Evolutionary conservation across 2,329 filamentous ascomycete genomes (phyloP), one percentile per base, ranked within the genome.

Genomic region (Sordariomycetes sp.): DNA sequence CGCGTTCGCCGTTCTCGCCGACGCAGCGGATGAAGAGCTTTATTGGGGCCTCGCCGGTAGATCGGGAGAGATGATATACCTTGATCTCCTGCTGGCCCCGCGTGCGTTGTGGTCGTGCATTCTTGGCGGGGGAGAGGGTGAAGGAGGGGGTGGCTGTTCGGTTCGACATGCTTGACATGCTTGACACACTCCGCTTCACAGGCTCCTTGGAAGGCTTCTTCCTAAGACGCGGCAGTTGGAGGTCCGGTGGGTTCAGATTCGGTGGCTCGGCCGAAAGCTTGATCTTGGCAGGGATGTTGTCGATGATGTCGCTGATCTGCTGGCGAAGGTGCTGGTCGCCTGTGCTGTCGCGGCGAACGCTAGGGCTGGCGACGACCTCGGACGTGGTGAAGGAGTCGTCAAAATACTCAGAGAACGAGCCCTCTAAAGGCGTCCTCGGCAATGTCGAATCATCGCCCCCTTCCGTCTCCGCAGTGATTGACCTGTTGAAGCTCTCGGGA

Each of bases 21-120:
- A 98, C 88, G 2, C 87, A 79, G 12, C 92, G 82, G 34, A 98
- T 88, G 49, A 93, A 94, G 5, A 98, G 74, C 59, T 95, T 96
- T 51, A 95, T 88, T 1, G 92, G 92, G 10, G 86, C 76, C 43
- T 92, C 81, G 37, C 85, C 85, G 23, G 82, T 86, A 14, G 82
- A 79, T 31, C 87, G 78, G 11, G 86, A 86, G 24, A 98, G 72
- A 58, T 96, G 88, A 49, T 96, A 98, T 3, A 95, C 70, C 55
- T 88, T 87, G 49, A 94, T 90, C 39, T 90, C 88, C 33, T 79
- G 73, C 37, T 79, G 72, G 33, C 70, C 68, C 30, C 62, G 61
- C 35, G 59, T 59, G 19, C 63, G 60, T 18, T 69, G 63, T 1
- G 66, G 58, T 8, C 72, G 68, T 4, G 61, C 47, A 16, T 59